Base-by-base conservation (phyloP, 225 moss, liverwort and hornwort genomes). In the Straminergon stramineum region DNA sequence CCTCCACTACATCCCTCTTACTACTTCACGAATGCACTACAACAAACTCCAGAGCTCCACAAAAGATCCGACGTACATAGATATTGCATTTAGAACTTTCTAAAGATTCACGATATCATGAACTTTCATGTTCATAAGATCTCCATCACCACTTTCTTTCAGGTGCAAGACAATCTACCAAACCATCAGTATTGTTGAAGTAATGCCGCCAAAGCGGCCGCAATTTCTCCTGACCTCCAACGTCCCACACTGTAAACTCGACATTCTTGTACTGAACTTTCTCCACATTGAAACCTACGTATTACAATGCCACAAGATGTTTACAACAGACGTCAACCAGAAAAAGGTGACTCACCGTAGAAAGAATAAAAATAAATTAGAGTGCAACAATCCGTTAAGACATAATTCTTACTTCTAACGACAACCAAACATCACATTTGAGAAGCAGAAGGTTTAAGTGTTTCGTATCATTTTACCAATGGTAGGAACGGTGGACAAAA, bases 251-350 rank as follows among this genome's bases (percentile, higher is more conserved):
- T 62, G 96, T 96, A 84, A 98, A 98, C 91, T 98, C 95, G 28
- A 96, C 97, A 77, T 97, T 98, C 91, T 98, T 98, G 91, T 98
- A 96, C 89, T 95, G 95, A 86, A 98, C 97, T 89, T 98, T 97
- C 86, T 97, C 97, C 76, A 98, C 97, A 87, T 98, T 98, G 89
- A 98, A 98, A 35, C 97, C 92, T 95, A 91, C 85, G 69, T 17
- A 61, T 82, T 65, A n/a, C 20, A 76, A 52, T 43, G 51, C 51
- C 81, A 85, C 48, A 67, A 74, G 24, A 66, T 84, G 18, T 74
- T 80, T 28, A 84, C 31, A 66, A 37, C 74, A 80, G 74, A 77
- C 18, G 77, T 15, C 60, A 81, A 23, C 34, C 56, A 68, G 31
- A 52, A 77, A 83, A 70, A 82, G 6, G 58, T 17, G 56, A 62